Conservation (phyloP, 2,329 filamentous ascomycete species). For the Paracorniculantispora psalliotae region DNA sequence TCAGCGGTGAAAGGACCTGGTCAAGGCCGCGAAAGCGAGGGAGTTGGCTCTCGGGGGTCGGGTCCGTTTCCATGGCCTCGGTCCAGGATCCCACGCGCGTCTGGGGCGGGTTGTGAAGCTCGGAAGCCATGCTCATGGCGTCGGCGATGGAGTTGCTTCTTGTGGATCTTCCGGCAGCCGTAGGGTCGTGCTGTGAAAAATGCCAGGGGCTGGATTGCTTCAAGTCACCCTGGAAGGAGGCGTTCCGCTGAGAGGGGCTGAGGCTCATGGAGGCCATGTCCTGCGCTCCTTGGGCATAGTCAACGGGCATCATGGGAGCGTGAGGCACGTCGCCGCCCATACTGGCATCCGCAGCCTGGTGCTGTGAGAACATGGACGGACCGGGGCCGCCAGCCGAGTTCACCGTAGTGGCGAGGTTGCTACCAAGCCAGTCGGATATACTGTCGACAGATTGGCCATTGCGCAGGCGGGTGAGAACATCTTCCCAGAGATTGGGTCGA, state of each 20-base stretch:
- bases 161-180: constrained; percentile 30
- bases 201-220: constrained; percentile 46
- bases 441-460: constrained; percentile 49
- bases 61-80: constrained; percentile 36
- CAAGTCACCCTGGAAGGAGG: constrained; percentile 30
- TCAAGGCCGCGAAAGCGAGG: constrained; percentile 39
- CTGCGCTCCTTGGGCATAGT: constrained; percentile 23
- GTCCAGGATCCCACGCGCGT: constrained; percentile 48
- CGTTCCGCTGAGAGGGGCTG: constrained; percentile 24
- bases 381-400: constrained; percentile 26
- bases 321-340: constrained; percentile 19
- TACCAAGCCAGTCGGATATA: constrained; percentile 51
- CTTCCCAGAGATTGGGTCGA: constrained; percentile 47
- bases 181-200: constrained; percentile 42
- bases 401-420: constrained; percentile 13
- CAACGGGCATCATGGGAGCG: constrained; percentile 17
- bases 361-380: constrained; percentile 24
- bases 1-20: constrained; percentile 44
- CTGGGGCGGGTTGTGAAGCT: constrained; percentile 34
- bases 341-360: constrained; percentile 16
- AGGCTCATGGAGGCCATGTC: constrained; percentile 25
- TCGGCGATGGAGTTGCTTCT: constrained; percentile 44
- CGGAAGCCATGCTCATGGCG: constrained; percentile 41
- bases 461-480: constrained; percentile 49
- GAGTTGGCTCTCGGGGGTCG: constrained; percentile 23